A percentile compares a stretch with the other conserved stretches of the same genome.
Conservation (phyloP, 2,329 filamentous ascomycete genomes). For the Diaporthe citri region DNA sequence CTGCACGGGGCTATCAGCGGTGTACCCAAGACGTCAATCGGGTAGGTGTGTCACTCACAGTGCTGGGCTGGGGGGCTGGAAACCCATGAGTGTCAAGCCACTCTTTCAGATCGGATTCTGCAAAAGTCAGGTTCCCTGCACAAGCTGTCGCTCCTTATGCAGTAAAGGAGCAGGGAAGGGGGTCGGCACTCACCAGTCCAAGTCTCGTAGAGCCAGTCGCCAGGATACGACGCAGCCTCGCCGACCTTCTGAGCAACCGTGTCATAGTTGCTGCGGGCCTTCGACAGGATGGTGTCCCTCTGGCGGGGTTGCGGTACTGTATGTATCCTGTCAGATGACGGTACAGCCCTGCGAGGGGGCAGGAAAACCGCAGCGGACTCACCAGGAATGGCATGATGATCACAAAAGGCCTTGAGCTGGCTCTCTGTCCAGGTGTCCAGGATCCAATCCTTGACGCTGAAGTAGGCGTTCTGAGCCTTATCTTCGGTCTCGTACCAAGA, state of each 20-base stretch:
- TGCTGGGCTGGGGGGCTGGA: constrained; percentile 85
- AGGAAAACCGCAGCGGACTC: constrained; percentile 41
- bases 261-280: constrained; percentile 86
- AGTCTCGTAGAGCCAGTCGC: constrained; percentile 90
- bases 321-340: constrained; percentile 14
- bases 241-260: constrained; percentile 78
- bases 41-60: constrained; percentile 50
- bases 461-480: constrained; percentile 78
- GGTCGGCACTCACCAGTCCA: constrained; percentile 71
- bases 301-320: constrained; percentile 85
- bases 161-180: background rate
- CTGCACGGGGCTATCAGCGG: constrained; percentile 46
- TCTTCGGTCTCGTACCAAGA: constrained; percentile 86
- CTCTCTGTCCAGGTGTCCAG: constrained; percentile 96
- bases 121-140: background rate
- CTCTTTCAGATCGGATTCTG: constrained; percentile 89
- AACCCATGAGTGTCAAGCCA: constrained; percentile 93
- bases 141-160: accelerated
- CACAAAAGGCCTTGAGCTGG: constrained; percentile 91
- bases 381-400: constrained; percentile 85
- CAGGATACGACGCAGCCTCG: constrained; percentile 87
- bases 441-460: constrained; percentile 87
- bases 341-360: too few relatives aligned
- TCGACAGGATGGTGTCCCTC: constrained; percentile 83
- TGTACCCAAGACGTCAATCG: background rate